Conservation (phyloP, 129 eudicot genomes). For the Heracleum sosnowskyi region DNA sequence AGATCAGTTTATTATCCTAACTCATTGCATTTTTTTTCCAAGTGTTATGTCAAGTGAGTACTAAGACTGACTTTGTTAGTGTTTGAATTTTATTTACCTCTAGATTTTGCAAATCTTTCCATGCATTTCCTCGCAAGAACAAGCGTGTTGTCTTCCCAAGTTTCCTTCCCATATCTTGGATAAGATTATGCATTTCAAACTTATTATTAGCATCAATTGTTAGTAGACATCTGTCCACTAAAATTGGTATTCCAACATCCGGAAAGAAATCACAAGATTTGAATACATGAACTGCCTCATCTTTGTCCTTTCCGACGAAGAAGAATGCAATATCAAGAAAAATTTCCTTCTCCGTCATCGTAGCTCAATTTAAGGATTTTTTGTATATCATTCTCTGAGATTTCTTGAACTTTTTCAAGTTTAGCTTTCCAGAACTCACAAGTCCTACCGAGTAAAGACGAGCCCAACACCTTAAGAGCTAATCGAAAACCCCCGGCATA, state of each 20-base stretch:
- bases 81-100: not conserved
- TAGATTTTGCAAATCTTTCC: not conserved
- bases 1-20: no score
- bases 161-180: not conserved
- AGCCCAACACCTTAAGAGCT: not conserved
- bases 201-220: not conserved
- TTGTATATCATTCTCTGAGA: not conserved
- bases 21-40: no score
- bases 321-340: not conserved
- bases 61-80: no score
- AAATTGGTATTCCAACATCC: not conserved
- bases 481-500: not conserved
- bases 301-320: not conserved
- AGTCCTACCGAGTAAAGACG: not conserved
- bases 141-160: no score
- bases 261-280: not conserved
- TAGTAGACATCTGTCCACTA: not conserved
- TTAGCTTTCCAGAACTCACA: not conserved
- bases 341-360: not conserved
- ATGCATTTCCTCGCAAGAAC: not conserved
- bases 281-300: not conserved
- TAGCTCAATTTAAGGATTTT: not conserved
- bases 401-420: not conserved
- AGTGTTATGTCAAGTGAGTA: no score
- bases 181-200: not conserved